Base-by-base conservation (phyloP, 371 early-diverging fungal species). In the Mortierella sp. region DNA sequence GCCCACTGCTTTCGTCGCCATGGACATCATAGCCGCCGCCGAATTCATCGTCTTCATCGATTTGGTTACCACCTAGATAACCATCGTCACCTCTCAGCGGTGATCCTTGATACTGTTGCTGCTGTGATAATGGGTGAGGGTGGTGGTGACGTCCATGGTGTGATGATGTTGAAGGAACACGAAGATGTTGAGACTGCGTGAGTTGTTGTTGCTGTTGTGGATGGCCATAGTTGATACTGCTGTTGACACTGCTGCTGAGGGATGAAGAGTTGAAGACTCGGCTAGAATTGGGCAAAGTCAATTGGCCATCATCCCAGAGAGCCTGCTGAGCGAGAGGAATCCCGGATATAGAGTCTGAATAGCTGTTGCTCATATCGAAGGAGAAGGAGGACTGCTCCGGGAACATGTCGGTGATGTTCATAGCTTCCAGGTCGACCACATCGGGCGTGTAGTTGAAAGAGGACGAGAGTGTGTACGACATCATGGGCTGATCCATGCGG, bases 391-490 rank as follows among this genome's bases (percentile, higher is more conserved):
- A 77, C 10, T 77, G 80, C 57, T 82, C 86, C 26, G 86, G 86
- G 42, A 86, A 86, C 60, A 70, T 82, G n/a, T 86, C 86, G 34
- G 82, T 82, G 76, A 86, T 82, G 71, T 86, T 86, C 86, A 86
- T 80, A 52, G 82, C 82, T 16, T 86, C 86, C 21, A 82, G 45
- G 57, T 86, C 86, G 55, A 82, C 86, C 58, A 77, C 82, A 45
- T 86, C 86, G 44, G 86, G 74, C 16, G 82, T 65, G 63, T 82
- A 82, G 57, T 80, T 77, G 73, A 86, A 82, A 21, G 85, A 84
- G 68, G 83, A 47, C 24, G 84, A 81, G 44, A 79, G 34, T 58
- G 76, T 68, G 72, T 78, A 71, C 45, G 76, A 34, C 77, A 80
- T 76, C n/a, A 58, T 72, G 38, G 74, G 52, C 54, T 47, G 21